Evolutionary conservation across 345 rosid genomes (phyloP).

Genomic region (Reutealis trisperma): DNA sequence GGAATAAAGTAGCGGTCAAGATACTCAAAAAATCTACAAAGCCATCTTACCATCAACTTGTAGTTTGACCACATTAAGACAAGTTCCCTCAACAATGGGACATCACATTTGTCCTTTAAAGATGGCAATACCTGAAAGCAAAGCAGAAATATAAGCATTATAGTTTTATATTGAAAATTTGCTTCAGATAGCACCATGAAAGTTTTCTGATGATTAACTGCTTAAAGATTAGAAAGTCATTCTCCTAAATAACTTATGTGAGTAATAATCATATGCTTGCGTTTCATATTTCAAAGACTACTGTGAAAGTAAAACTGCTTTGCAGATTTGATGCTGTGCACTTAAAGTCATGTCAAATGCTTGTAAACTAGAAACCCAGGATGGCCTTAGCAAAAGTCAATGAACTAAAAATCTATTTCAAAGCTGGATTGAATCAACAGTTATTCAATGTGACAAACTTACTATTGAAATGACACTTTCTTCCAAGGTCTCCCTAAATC

Average conservation of each 20-base stretch:
- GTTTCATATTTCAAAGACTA: neutral
- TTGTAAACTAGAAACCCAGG: neutral
- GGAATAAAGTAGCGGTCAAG: slow-evolving; percentile 31
- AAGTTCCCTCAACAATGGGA: slow-evolving; percentile 27
- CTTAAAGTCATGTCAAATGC: neutral
- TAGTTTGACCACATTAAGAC: slow-evolving; percentile 34
- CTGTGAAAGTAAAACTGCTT: neutral
- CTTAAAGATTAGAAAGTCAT: neutral
- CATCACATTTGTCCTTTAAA: slow-evolving; percentile 21
- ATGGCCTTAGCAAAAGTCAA: neutral
- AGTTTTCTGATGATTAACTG: neutral
- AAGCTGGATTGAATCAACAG: neutral
- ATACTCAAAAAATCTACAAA: slow-evolving; percentile 32
- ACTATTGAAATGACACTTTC: slow-evolving; percentile 27
- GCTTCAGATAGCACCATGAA: neutral
- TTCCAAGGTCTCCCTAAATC: slow-evolving; percentile 29
- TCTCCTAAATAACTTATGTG: neutral
- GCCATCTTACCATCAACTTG: slow-evolving; percentile 37
- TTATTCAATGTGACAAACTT: neutral
- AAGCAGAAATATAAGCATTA: neutral
- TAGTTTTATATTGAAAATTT: neutral
- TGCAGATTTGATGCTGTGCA: neutral
- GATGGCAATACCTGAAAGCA: slow-evolving; percentile 27
- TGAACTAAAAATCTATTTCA: neutral
- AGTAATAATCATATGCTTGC: neutral